Evolutionary conservation across 2,329 filamentous ascomycete genomes (phyloP).

Genomic region (Colletotrichum spaethianum): DNA sequence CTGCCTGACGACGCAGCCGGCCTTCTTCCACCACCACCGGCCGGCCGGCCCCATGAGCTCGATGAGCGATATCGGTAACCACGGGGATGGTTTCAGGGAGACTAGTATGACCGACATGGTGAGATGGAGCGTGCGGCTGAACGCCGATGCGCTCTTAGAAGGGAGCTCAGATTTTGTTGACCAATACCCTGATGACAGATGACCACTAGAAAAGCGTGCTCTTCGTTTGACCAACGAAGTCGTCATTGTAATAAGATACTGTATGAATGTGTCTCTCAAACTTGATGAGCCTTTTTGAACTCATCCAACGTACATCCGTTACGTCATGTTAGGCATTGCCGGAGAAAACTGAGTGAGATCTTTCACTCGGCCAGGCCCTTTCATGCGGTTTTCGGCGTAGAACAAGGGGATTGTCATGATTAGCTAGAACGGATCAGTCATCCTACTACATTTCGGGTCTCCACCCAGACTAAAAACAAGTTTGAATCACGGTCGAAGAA

Average conservation of each 20-base stretch:
- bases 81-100: slow-evolving; percentile 48
- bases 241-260: too few species aligned
- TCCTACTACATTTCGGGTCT: too few species aligned
- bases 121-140: slow-evolving; percentile 57
- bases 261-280: too few species aligned
- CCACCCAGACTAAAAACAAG: not conserved
- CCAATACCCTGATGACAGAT: slow-evolving; percentile 46
- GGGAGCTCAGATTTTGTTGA: slow-evolving; percentile 50
- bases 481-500: not conserved
- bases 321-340: too few species aligned
- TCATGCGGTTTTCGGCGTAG: too few species aligned
- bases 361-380: too few species aligned
- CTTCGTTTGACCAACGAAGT: too few species aligned
- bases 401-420: not conserved
- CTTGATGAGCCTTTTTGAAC: too few species aligned
- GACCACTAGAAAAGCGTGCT: not conserved
- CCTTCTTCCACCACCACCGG: slow-evolving; percentile 62
- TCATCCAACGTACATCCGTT: too few species aligned
- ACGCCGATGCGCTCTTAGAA: slow-evolving; percentile 54
- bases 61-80: slow-evolving; percentile 55
- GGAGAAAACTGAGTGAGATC: too few species aligned
- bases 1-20: slow-evolving; percentile 58
- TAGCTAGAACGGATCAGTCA: not conserved
- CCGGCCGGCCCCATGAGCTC: slow-evolving; percentile 52
- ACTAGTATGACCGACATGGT: slow-evolving; percentile 52